These are phyloP conservation scores for Rhizophora apiculata DNA, from an alignment of 345 rosid species.

Conservation along the genomic window DNA sequence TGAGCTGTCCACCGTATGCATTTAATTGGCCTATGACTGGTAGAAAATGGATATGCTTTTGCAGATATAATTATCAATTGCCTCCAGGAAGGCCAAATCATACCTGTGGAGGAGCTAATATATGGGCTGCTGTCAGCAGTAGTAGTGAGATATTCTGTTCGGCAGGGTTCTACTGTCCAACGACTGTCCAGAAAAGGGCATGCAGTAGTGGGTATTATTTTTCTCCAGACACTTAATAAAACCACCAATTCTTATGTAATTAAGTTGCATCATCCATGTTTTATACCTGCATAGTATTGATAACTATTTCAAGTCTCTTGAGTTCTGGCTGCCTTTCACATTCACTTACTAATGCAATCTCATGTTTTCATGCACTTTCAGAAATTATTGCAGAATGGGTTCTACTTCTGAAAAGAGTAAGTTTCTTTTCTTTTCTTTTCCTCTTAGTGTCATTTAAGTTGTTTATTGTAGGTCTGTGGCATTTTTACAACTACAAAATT, in stretches of 20 bases:
- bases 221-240: constrained; percentile 26
- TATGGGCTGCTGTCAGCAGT: constrained; percentile 74
- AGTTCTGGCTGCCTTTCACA: constrained; percentile 10
- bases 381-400: constrained; percentile 78
- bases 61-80: constrained; percentile 78
- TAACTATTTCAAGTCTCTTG: not conserved
- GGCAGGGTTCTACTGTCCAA: constrained; percentile 84
- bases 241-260: not conserved
- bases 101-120: constrained; percentile 91
- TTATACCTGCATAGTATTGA: not conserved
- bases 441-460: not conserved
- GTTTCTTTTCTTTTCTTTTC: constrained; percentile 13
- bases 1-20: constrained; percentile 7
- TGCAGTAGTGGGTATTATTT: constrained; percentile 85
- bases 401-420: constrained; percentile 63
- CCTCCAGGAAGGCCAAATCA: constrained; percentile 70
- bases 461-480: not conserved
- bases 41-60: constrained; percentile 6
- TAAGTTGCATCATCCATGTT: not conserved
- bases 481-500: not conserved
- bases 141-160: constrained; percentile 79
- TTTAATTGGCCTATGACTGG: not conserved
- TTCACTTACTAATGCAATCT: constrained; percentile 16
- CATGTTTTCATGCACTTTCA: constrained; percentile 33
- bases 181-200: constrained; percentile 48